Base-by-base conservation (phyloP, 2,329 filamentous ascomycete genomes). In the Neonectria hederae region DNA sequence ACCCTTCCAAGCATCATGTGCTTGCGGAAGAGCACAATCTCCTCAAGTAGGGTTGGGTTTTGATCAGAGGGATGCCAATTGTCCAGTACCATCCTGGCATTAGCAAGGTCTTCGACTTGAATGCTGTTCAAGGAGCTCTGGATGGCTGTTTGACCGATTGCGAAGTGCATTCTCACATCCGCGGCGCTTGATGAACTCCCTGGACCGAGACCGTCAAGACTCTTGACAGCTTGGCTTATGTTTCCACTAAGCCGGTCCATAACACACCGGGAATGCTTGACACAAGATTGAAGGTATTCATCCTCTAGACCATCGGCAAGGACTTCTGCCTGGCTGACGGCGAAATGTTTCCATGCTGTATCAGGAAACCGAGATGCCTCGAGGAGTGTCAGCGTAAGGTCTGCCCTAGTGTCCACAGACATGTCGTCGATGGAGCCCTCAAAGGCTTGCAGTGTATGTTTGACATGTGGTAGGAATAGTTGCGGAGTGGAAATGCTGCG, bases 301-400 rank as follows among this genome's bases (percentile, higher is more conserved):
- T 72, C 63, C 26, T 72, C 68, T 13, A 71, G 52, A 5, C 63
- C 69, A 14, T 58, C 62, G 13, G 65, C 54, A 42, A 59, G 65
- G 54, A 61, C 19, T 26, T 71, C 67, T 24, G 69, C 69, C 28
- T 69, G 24, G 65, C 58, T 58, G 19, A 71, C 56, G 2, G 65
- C 60, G 32, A 72, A 71, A 68, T 7, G 24, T 26, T 26, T 72
- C 69, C 69, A 72, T 21, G 65, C 65, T 65, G 72, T 70, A n/a
- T 59, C 61, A 21, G 69, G 69, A 28, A 71, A 70, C 8, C 69
- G 60, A 17, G 67, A 72, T n/a, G 67, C 69, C 46, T 71, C 67
- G 22, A 72, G 56, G 32, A 71, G 69, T 3, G 69, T 67, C 48
- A 71, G 69, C 62, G 62, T 68, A 14, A 71, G 68, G 51, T 70